phyloP scores from a whole-genome alignment of 805 yeast genomes.

The Ogataea angusta region DNA sequence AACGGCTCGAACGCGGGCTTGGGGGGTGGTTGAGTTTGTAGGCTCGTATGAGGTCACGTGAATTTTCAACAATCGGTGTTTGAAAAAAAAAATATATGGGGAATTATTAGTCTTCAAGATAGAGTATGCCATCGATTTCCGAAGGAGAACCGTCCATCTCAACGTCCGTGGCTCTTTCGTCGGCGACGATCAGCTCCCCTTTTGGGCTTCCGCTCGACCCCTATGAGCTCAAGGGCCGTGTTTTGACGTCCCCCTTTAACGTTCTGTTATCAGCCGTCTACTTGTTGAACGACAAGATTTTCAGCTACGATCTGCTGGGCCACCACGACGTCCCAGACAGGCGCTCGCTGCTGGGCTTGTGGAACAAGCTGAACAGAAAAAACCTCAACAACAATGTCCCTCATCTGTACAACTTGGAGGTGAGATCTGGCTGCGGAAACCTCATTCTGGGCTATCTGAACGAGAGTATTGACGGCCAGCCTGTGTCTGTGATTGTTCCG shows the following conservation, averaged over 20 bases:
- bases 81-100: slow-evolving; percentile 3
- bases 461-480: slow-evolving; percentile 19
- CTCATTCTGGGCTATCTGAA: slow-evolving; percentile 69
- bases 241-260: slow-evolving; percentile 53
- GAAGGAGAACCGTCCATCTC: slow-evolving; percentile 25
- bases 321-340: slow-evolving; percentile 31
- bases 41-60: slow-evolving; percentile 13
- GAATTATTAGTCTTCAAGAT: not conserved
- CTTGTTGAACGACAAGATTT: slow-evolving; percentile 49
- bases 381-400: slow-evolving; percentile 62
- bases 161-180: slow-evolving; percentile 31
- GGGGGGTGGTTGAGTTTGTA: slow-evolving; percentile 13
- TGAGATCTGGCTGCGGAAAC: slow-evolving; percentile 81
- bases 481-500: slow-evolving; percentile 49
- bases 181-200: slow-evolving; percentile 46
- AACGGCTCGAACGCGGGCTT: slow-evolving; percentile 19
- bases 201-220: slow-evolving; percentile 65
- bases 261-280: slow-evolving; percentile 55
- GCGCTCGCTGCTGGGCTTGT: slow-evolving; percentile 58
- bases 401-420: slow-evolving; percentile 56
- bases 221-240: slow-evolving; percentile 42
- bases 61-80: slow-evolving; percentile 12
- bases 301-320: slow-evolving; percentile 68
- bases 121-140: slow-evolving; percentile 26
- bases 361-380: slow-evolving; percentile 51